Evolutionary conservation across 2,329 filamentous ascomycete species (phyloP).

Genomic region (Dryadomyces quercus-mongolicae): DNA sequence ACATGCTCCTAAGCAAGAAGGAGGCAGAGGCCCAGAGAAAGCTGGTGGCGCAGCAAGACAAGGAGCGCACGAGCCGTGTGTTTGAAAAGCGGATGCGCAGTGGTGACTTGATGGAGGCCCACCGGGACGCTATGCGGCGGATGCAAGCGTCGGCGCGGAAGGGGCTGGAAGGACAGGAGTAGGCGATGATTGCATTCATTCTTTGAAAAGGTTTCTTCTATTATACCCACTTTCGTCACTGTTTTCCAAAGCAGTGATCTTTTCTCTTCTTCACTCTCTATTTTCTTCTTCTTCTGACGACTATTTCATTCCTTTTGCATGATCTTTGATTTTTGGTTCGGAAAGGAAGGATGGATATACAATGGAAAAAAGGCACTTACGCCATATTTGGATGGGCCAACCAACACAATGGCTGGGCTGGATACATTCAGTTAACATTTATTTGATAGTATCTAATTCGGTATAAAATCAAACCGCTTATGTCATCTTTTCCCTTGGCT

Average conservation of each 20-base stretch:
- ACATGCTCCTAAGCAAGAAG: conserved; percentile 45
- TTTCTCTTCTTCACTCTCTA: background rate
- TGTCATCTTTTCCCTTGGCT: too few relatives aligned
- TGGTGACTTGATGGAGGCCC: conserved; percentile 61
- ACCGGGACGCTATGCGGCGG: conserved; percentile 66
- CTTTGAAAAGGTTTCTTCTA: background rate
- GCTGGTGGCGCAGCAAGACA: conserved; percentile 44
- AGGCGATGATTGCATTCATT: background rate
- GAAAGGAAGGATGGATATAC: background rate
- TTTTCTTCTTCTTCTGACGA: background rate
- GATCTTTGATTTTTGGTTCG: too few relatives aligned
- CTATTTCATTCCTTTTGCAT: background rate
- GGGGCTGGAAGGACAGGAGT: background rate
- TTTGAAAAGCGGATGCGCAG: conserved; percentile 68
- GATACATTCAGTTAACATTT: too few relatives aligned
- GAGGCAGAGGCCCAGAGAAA: conserved; percentile 49
- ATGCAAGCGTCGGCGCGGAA: conserved; percentile 45
- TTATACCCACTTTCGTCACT: background rate
- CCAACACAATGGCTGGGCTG: too few relatives aligned
- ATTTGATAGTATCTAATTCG: too few relatives aligned
- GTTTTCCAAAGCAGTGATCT: background rate
- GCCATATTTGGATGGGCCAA: too few relatives aligned
- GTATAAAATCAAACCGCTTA: too few relatives aligned
- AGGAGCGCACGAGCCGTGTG: conserved; percentile 45
- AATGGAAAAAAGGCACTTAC: background rate